Conservation (phyloP, 192 early-diverging fungal species). For the Paraglomus brasilianum region DNA sequence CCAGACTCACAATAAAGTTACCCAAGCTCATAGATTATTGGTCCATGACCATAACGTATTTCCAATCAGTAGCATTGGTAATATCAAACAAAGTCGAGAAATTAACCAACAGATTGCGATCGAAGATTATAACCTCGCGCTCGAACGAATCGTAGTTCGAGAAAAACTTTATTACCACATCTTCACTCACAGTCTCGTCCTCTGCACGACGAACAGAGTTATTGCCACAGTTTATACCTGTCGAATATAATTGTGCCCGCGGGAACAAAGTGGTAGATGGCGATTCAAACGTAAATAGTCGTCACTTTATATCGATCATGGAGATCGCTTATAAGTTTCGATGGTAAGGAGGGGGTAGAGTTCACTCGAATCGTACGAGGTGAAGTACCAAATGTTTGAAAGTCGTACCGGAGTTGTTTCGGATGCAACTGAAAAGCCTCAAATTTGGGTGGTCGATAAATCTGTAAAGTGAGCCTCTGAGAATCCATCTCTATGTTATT, state of each 20-base stretch:
- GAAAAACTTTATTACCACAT: neutral
- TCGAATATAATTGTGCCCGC: neutral
- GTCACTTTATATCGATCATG: too few species aligned
- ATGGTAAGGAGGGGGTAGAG: too few species aligned
- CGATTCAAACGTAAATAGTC: too few species aligned
- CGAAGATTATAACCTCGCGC: slow-evolving; percentile 1
- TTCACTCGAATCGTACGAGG: too few species aligned
- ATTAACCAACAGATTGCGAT: neutral
- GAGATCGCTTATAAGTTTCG: too few species aligned
- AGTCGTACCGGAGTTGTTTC: too few species aligned
- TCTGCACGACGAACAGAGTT: neutral
- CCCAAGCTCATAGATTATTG: neutral
- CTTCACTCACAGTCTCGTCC: neutral
- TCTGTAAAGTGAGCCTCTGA: too few species aligned
- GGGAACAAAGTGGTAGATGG: neutral
- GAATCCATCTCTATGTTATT: too few species aligned
- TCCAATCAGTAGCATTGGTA: neutral
- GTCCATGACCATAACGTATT: neutral
- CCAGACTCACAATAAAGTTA: slow-evolving; percentile 31
- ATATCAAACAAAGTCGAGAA: neutral
- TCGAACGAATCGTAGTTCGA: neutral
- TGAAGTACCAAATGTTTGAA: too few species aligned
- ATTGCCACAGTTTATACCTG: neutral
- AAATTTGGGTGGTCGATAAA: too few species aligned
- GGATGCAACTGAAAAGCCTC: too few species aligned